These are phyloP conservation scores for Barnettozyma siamensis DNA, from an alignment of 805 yeast species.

Conservation along the genomic window DNA sequence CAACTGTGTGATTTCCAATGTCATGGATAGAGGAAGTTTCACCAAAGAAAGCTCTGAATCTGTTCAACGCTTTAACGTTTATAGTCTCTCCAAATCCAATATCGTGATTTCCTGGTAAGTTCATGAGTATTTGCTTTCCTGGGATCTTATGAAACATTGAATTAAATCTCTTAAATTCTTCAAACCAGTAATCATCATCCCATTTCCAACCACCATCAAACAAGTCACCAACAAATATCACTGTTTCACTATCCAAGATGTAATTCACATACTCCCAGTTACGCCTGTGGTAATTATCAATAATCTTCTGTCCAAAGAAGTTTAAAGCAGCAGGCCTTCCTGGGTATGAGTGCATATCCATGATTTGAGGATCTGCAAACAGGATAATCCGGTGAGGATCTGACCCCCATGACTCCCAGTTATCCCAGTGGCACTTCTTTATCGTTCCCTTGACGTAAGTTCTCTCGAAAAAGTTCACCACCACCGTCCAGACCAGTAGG, in stretches of 20 bases:
- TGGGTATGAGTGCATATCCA: constrained; percentile 86
- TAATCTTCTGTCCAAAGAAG: constrained; percentile 50
- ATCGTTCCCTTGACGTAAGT: constrained; percentile 41
- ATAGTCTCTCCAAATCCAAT: constrained; percentile 86
- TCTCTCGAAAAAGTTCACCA: constrained; percentile 51
- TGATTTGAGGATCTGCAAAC: constrained; percentile 91
- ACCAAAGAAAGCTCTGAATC: constrained; percentile 76
- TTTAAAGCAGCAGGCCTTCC: constrained; percentile 47
- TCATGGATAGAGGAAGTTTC: constrained; percentile 47
- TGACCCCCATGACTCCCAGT: constrained; percentile 57
- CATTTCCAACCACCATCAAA: constrained; percentile 95
- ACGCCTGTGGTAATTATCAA: constrained; percentile 76
- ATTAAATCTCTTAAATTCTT: constrained; percentile 66
- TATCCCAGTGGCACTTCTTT: constrained; percentile 51
- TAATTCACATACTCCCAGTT: constrained; percentile 60
- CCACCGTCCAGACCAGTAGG: constrained; percentile 35
- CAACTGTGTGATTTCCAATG: constrained; percentile 65
- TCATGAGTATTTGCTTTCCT: constrained; percentile 37
- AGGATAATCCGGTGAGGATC: constrained; percentile 49
- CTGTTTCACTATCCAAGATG: constrained; percentile 64
- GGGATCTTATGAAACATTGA: constrained; percentile 54
- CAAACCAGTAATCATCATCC: constrained; percentile 63
- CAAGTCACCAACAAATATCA: constrained; percentile 81
- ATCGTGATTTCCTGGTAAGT: constrained; percentile 93
- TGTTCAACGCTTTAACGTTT: constrained; percentile 43